Evolutionary conservation across 108 stramenopile species (phyloP), one percentile per base, ranked within the genome.

Genomic region (Nitzschia putrida): DNA sequence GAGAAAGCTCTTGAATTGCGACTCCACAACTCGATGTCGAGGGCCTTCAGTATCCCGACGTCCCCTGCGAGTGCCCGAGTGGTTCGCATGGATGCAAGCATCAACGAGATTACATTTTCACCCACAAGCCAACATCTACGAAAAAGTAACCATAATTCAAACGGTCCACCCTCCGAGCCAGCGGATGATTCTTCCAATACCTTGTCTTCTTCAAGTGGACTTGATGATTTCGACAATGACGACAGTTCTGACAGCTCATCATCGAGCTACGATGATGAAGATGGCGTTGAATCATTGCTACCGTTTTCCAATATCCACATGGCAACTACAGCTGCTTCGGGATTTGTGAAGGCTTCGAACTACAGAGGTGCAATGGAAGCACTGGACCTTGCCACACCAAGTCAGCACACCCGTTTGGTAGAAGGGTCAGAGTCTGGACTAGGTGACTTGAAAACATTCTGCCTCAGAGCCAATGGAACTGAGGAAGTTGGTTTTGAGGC

Each of bases 401-500:
- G 58, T 39, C 58, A 59, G 29, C 58, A 59, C 20, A 23, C 16
- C 16, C 58, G 58, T n/a, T 29, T 59, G 23, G 26, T 59, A 1
- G 38, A 59, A 40, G 58, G 58, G 3, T 59, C 58, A 34, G 55
- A 56, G 22, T 21, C 16, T 13, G 22, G 55, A 13, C 2, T 56
- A 2, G 24, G 55, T 8, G 58, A 37, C 58, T 13, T 39, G 14
- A 39, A 34, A 12, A 39, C 37, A 7, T n/a, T 59, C 3, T 59
- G 58, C 7, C 58, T 59, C 3, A 2, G 37, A 29, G 58, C 58
- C 2, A 59, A 37, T 59, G 58, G 58, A 59, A 34, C 8, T 2
- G 58, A 59, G 20, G 26, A 59, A 59, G 58, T 18, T 59, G 58
- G 58, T n/a, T 59, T 59, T 38, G 58, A 59, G 29, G 38, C 58